Evolutionary conservation across 2,329 filamentous ascomycete species (phyloP).

Genomic region (Colletotrichum camelliae): DNA sequence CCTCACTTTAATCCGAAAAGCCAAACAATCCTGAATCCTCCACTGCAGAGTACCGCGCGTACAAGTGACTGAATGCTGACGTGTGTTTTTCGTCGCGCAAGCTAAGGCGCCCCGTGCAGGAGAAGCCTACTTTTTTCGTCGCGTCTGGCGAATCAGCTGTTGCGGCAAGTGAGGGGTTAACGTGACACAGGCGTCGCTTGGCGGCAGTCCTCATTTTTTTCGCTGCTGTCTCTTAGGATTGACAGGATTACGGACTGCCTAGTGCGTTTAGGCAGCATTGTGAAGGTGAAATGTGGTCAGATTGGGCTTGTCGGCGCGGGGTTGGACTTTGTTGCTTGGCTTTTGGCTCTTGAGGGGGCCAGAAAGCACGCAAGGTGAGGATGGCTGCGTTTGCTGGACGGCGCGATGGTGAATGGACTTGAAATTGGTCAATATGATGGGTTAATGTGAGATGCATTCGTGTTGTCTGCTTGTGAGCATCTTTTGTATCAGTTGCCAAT

Average conservation of each 20-base stretch:
- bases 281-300: neutral
- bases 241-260: neutral
- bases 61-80: neutral
- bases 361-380: neutral
- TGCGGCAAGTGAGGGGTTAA: neutral
- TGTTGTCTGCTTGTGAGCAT: neutral
- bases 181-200: neutral
- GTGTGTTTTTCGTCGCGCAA: neutral
- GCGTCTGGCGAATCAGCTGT: neutral
- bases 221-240: neutral
- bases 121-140: neutral
- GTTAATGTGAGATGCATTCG: neutral
- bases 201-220: neutral
- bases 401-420: neutral
- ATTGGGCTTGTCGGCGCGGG: neutral
- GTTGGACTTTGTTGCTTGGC: too few species aligned
- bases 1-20: neutral
- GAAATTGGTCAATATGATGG: neutral
- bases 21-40: neutral
- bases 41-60: neutral
- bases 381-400: neutral
- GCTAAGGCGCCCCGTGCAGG: neutral
- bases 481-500: neutral
- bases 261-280: neutral
- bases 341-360: too few species aligned